These are phyloP conservation scores for Diddensiella santjacobensis DNA, from an alignment of 805 yeast species.

Conservation along the genomic window DNA sequence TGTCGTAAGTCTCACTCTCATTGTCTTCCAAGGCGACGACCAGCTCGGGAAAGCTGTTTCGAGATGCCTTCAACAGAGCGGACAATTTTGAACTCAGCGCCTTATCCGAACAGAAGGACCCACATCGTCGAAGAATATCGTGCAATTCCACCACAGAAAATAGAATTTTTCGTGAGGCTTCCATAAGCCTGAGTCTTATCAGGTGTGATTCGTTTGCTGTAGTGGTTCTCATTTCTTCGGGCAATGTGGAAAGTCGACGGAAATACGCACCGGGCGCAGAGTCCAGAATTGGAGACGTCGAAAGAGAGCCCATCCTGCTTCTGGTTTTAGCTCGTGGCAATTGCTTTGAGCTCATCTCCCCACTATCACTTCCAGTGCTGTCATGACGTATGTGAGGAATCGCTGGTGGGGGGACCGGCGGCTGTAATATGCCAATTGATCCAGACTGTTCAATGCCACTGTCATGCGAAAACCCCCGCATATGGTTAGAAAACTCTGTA, in stretches of 20 bases:
- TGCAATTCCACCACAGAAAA: constrained; percentile 65
- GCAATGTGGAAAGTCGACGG: constrained; percentile 59
- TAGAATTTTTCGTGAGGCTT: constrained; percentile 55
- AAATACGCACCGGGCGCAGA: constrained; percentile 47
- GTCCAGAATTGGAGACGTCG: constrained; percentile 17
- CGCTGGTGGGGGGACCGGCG: not conserved
- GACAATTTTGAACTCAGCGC: constrained; percentile 13
- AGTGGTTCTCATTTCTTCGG: constrained; percentile 40
- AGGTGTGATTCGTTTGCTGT: constrained; percentile 18
- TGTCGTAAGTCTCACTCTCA: constrained; percentile 29
- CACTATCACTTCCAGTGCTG: constrained; percentile 7
- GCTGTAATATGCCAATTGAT: not conserved
- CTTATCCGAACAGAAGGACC: constrained; percentile 19
- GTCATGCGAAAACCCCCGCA: constrained; percentile 20
- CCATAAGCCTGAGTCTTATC: constrained; percentile 31
- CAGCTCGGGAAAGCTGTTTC: constrained; percentile 34
- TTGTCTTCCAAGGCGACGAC: constrained; percentile 49
- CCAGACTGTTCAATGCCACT: constrained; percentile 2
- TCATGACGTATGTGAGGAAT: not conserved
- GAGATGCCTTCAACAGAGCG: constrained; percentile 14
- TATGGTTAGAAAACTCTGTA: constrained; percentile 11
- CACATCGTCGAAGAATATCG: constrained; percentile 18
- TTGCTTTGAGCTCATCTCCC: not conserved
- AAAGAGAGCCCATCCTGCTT: constrained; percentile 3
- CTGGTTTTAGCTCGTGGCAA: not conserved